A percentile compares a stretch with the other conserved stretches of the same genome.
phyloP scores from a whole-genome alignment of 2,329 filamentous ascomycete species.

The Magnaporthiopsis rhizophila region DNA sequence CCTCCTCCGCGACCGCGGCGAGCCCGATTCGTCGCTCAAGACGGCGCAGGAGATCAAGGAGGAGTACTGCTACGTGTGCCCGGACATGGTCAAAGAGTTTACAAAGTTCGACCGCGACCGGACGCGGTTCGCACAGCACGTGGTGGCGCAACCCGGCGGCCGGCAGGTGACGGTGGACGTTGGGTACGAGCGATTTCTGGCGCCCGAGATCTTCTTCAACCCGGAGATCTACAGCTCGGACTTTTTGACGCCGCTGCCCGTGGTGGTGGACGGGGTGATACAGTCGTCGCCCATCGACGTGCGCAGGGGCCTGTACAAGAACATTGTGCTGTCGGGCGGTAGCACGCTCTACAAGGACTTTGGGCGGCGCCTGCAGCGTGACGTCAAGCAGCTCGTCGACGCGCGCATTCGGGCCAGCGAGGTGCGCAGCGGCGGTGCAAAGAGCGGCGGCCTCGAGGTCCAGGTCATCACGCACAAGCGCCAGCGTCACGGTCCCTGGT shows the following conservation, averaged over 20 bases:
- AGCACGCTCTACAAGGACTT: slow-evolving; percentile 99
- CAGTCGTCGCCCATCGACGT: slow-evolving; percentile 98
- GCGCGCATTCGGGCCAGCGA: slow-evolving; percentile 89
- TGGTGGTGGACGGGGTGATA: slow-evolving; percentile 92
- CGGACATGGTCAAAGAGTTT: slow-evolving; percentile 98
- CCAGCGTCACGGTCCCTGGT: slow-evolving; percentile 96
- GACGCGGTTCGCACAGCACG: slow-evolving; percentile 83
- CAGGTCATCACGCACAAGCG: slow-evolving; percentile 97
- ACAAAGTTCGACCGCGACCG: slow-evolving; percentile 88
- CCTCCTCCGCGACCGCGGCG: slow-evolving; percentile 87
- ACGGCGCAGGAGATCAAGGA: slow-evolving; percentile 98
- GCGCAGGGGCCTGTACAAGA: slow-evolving; percentile 95
- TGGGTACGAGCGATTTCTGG: slow-evolving; percentile 95
- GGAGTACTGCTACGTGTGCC: slow-evolving; percentile 96
- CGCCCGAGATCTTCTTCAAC: slow-evolving; percentile 99
- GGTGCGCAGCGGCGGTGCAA: slow-evolving; percentile 81
- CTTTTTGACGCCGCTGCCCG: slow-evolving; percentile 90
- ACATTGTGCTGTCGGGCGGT: slow-evolving; percentile 95
- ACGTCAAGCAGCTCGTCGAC: slow-evolving; percentile 94
- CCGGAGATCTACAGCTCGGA: slow-evolving; percentile 99
- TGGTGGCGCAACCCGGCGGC: slow-evolving; percentile 77
- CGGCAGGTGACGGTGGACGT: slow-evolving; percentile 82
- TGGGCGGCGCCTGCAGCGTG: slow-evolving; percentile 86
- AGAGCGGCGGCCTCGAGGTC: slow-evolving; percentile 89
- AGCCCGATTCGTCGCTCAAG: slow-evolving; percentile 94